Evolutionary conservation across 2,329 filamentous ascomycete species (phyloP).

Genomic region (Aureobasidium sp.): DNA sequence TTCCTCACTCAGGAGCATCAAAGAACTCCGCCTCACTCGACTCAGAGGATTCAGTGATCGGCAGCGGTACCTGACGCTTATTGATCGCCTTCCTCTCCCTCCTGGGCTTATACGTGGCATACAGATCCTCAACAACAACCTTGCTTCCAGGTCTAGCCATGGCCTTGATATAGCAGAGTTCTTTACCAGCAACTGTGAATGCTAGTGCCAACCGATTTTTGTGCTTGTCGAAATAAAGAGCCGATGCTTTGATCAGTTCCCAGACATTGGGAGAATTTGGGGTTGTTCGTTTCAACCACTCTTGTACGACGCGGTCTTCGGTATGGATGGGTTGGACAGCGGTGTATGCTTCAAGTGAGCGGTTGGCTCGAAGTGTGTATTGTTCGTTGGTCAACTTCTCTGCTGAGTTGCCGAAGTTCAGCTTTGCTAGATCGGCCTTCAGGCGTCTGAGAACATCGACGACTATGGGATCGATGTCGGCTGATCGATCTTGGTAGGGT

Average conservation of each 20-base stretch:
- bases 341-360: slow-evolving; percentile 9
- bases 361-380: background rate
- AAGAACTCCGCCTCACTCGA: slow-evolving; percentile 10
- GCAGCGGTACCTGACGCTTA: background rate
- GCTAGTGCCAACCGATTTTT: slow-evolving; percentile 22
- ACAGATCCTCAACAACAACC: background rate
- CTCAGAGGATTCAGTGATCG: background rate
- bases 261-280: slow-evolving; percentile 25
- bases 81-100: background rate
- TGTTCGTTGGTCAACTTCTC: background rate
- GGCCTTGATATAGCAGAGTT: slow-evolving; percentile 27
- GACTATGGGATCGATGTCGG: background rate
- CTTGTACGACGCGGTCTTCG: slow-evolving; percentile 12
- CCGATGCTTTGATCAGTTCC: slow-evolving; percentile 39
- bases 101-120: slow-evolving; percentile 6
- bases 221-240: slow-evolving; percentile 26
- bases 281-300: slow-evolving; percentile 16
- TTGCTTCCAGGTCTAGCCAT: background rate
- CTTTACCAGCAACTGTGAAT: slow-evolving; percentile 31
- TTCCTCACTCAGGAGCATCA: background rate
- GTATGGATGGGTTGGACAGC: slow-evolving; percentile 15
- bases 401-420: background rate
- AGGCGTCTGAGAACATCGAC: background rate
- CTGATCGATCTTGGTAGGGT: background rate
- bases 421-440: background rate